Evolutionary conservation across 805 yeast species (phyloP), one percentile per base, ranked within the genome.

Genomic region (Zygotorulaspora danielsina): DNA sequence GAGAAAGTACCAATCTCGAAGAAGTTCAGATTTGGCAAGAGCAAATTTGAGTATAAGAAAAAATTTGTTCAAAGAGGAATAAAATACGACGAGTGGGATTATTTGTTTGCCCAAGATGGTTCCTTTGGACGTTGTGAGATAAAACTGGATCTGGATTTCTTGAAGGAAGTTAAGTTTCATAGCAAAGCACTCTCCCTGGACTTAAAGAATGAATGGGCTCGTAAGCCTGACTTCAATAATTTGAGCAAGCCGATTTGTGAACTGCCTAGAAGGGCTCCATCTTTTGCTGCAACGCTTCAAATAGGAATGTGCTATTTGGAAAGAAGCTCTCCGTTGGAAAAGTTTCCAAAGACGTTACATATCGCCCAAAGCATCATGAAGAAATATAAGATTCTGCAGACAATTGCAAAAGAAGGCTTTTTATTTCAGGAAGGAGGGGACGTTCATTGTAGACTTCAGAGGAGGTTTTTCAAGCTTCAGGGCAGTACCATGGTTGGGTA

Each of bases 361-460:
- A 64, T 75, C 35, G 79, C 78, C n/a, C 48, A 61, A 9, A 66
- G 62, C 9, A 68, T 74, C 46, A 57, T 72, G 7, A 42, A 59
- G 5, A 66, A 73, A 49, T 57, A 64, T 16, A 53, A 54, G 12
- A 55, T 55, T 22, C 72, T 69, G 38, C 54, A 65, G 47, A 34
- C 48, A 5, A 50, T 67, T 13, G 39, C 36, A 2, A 65, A 66
- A 53, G 81, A 83, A 55, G 97, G 97, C 0, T 80, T 68, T 53
- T 65, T 90, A 65, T 77, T 78, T 51, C 97, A 89, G 64, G 86
- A 82, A 54, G 97, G 97, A 13, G 97, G 97, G 7, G 97, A 89
- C 64, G 75, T 93, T 50, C 75, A 71, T 11, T 66, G 71, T 19
- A 34, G 54, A 21, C 77, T 89, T 79, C 76, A 84, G 50, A 75